Base-by-base conservation (phyloP, 148 eudicot genomes). In the Silene latifolia region DNA sequence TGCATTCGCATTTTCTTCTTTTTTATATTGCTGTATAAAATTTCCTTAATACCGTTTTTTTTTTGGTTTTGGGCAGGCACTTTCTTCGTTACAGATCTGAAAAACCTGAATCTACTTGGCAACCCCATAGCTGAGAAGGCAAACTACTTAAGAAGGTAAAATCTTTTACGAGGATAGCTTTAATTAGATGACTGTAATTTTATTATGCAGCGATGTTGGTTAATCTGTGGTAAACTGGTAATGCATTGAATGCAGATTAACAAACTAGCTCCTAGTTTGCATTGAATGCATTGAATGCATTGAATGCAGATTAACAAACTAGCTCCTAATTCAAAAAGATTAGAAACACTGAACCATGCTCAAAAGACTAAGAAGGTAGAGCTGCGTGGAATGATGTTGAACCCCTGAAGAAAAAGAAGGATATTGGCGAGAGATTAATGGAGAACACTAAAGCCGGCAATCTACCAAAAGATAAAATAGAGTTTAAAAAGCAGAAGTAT, bases 41-140 rank as follows among this genome's bases (percentile, higher is more conserved):
- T n/a, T 53, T 44, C 54, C 54, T 48, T 48, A 8, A 3, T 48
- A 0, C 14, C 2, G 12, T 48, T 48, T 48, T 48, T 9, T 11
- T 11, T 48, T 48, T 48, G 20, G 27, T n/a, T 73, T 66, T 62
- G 14, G 60, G 19, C 83, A 94, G 98, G 92, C 87, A 63, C 90
- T 94, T 56, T 84, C 92, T 70, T 84, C 93, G 58, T 76, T 94
- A 76, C 82, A 60, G 64, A 87, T 74, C 84, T 94, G 82, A 91
- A 70, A 81, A 89, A 86, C 80, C 80, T 92, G 59, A 92, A 94
- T 75, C 77, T 94, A 61, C 92, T 79, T 74, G 98, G 97, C 74
- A 94, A 94, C 77, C 97, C 92, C 8, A 73, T 90, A 71, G 87
- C 91, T 67, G 97, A 94, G 75, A 94, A 91, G 54, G 88, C 81